Percentiles rank a stretch among this genome's conserved stretches.
Evolutionary conservation across 164 flowering plant species (phyloP).

Genomic region (Vitis rotundifolia): DNA sequence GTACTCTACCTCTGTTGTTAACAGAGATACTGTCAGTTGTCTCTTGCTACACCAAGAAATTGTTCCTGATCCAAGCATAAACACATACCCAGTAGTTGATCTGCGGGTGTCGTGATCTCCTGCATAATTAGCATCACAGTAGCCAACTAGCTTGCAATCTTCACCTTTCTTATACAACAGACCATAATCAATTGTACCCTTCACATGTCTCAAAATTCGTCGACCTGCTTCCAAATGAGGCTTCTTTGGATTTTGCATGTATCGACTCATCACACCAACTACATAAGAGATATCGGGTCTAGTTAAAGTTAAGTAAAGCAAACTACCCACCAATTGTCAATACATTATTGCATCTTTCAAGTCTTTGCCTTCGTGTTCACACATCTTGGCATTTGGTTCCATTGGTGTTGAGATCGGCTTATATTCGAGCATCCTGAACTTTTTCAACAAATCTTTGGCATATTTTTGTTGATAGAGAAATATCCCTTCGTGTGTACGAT

Average conservation of each 20-base stretch:
- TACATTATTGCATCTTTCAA: conserved; percentile 6
- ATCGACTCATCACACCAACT: conserved; percentile 2
- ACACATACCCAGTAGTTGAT: not conserved
- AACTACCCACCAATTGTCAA: conserved; percentile 17
- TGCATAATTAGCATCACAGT: not conserved
- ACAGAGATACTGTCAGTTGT: conserved; percentile 2
- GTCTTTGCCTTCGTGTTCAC: conserved; percentile 1
- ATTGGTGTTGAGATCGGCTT: conserved; percentile 7
- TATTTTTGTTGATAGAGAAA: conserved; percentile 12
- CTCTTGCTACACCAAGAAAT: not conserved
- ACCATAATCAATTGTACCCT: not conserved
- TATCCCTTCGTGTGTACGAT: not conserved
- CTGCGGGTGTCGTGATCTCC: not conserved
- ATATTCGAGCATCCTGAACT: conserved; percentile 1
- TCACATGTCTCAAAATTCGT: not conserved
- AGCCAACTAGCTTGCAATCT: not conserved
- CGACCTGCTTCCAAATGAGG: not conserved
- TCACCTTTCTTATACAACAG: not conserved
- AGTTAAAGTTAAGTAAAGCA: conserved; percentile 12
- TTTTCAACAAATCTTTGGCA: not conserved
- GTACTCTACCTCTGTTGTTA: conserved; percentile 1
- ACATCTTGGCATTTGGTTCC: not conserved
- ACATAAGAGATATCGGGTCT: conserved; percentile 6
- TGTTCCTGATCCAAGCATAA: not conserved
- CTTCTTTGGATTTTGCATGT: not conserved